A percentile compares a stretch with the other conserved stretches of the same genome.
These are phyloP conservation scores for Ostreobium quekettii DNA, from an alignment of 139 green algal genomes.

Conservation along the genomic window DNA sequence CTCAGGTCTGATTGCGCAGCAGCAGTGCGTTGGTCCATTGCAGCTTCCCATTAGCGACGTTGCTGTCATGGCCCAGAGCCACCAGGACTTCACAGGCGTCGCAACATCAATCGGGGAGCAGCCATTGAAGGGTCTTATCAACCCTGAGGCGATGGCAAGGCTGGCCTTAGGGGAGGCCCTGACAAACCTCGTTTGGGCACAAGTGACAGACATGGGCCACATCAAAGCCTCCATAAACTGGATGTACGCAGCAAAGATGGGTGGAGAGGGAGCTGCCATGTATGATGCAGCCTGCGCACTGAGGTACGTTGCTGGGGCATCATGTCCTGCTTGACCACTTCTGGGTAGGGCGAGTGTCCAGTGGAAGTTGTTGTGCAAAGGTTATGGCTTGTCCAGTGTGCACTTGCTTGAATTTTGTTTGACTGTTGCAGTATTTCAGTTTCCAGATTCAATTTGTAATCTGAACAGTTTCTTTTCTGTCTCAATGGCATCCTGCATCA, in stretches of 20 bases:
- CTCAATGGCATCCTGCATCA: not conserved
- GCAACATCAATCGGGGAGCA: slow-evolving; percentile 94
- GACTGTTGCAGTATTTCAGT: not conserved
- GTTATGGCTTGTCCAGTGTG: too few species aligned
- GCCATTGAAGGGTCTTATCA: slow-evolving; percentile 89
- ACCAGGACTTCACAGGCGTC: slow-evolving; percentile 63
- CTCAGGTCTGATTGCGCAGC: slow-evolving; percentile 85
- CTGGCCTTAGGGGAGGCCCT: slow-evolving; percentile 89
- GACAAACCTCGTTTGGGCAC: slow-evolving; percentile 88
- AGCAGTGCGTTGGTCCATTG: slow-evolving; percentile 94
- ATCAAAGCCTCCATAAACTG: slow-evolving; percentile 96
- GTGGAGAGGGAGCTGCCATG: slow-evolving; percentile 86
- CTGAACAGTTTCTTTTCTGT: not conserved
- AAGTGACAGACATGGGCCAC: slow-evolving; percentile 66
- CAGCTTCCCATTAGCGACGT: slow-evolving; percentile 86
- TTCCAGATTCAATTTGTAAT: not conserved
- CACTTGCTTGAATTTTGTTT: too few species aligned
- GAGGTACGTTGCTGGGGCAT: slow-evolving; percentile 23
- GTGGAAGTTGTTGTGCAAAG: too few species aligned
- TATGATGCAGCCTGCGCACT: slow-evolving; percentile 82
- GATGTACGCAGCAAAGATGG: slow-evolving; percentile 99
- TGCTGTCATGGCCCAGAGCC: slow-evolving; percentile 82
- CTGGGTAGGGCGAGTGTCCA: too few species aligned
- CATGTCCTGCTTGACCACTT: too few species aligned
- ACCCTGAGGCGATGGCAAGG: slow-evolving; percentile 87